Evolutionary conservation across 306 rosid species (phyloP).

Genomic region (Cucurbita argyrosperma): DNA sequence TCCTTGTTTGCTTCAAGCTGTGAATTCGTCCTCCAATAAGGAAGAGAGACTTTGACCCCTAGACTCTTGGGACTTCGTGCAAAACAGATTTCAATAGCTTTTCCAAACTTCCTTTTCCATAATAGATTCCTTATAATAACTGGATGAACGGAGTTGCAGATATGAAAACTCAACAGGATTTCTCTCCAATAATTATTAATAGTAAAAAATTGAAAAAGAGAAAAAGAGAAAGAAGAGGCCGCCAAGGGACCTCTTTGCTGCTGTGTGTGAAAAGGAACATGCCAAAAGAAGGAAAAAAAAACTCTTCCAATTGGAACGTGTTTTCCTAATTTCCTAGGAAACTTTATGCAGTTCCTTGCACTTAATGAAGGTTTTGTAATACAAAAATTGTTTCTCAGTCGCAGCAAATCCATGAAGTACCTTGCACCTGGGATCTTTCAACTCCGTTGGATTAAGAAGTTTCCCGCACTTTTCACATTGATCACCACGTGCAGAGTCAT

Average conservation of each 20-base stretch:
- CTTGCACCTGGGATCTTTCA: conserved; percentile 84
- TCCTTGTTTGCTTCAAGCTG: neutral
- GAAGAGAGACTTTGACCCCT: neutral
- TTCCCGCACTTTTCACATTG: conserved; percentile 95
- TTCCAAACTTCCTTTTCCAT: neutral
- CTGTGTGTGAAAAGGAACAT: neutral
- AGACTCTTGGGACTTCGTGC: neutral
- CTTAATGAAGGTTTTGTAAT: neutral
- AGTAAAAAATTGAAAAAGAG: neutral
- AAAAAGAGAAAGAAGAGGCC: neutral
- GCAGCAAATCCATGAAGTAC: conserved; percentile 16
- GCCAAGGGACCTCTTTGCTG: neutral
- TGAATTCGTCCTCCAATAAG: neutral
- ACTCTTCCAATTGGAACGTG: neutral
- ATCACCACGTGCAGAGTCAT: conserved; percentile 91
- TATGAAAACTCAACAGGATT: neutral
- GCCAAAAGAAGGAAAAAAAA: neutral
- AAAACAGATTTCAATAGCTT: neutral
- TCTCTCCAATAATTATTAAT: neutral
- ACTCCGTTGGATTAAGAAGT: conserved; percentile 76
- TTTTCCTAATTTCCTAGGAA: neutral
- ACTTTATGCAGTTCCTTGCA: neutral
- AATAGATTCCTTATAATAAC: neutral
- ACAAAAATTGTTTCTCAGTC: neutral
- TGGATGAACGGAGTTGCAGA: neutral